Evolutionary conservation across 352 stramenopile genomes (phyloP).

Genomic region (Elongisporangium senticosum): DNA sequence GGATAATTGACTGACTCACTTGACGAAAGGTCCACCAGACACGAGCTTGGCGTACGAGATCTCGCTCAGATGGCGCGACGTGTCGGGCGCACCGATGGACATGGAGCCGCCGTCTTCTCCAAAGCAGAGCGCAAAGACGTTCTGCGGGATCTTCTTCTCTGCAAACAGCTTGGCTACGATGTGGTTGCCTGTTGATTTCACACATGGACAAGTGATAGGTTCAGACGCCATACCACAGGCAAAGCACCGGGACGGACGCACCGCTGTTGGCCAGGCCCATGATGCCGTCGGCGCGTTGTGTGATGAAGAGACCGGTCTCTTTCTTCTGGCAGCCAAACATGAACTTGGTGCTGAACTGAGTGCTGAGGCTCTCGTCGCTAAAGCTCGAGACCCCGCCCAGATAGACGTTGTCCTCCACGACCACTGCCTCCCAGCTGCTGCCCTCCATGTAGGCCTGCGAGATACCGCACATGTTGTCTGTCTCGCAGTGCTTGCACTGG

Average conservation of each 20-base stretch:
- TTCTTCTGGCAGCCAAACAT: constrained; percentile 76
- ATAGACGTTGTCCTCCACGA: constrained; percentile 80
- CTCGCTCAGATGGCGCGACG: constrained; percentile 37
- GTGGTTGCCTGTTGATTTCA: constrained; percentile 35
- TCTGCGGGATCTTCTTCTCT: constrained; percentile 77
- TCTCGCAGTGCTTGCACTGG: constrained; percentile 43
- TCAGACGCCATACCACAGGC: background rate
- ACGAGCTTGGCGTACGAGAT: constrained; percentile 58
- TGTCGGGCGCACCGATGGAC: constrained; percentile 52
- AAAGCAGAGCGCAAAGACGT: constrained; percentile 81
- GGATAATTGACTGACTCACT: constrained; percentile 15
- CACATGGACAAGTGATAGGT: background rate
- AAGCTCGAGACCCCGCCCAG: constrained; percentile 57
- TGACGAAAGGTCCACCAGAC: constrained; percentile 13
- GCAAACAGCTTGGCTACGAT: constrained; percentile 68
- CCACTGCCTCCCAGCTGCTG: constrained; percentile 74
- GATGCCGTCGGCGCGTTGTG: constrained; percentile 77
- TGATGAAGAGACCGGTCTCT: constrained; percentile 78
- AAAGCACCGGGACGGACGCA: constrained; percentile 4
- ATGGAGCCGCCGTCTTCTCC: constrained; percentile 58
- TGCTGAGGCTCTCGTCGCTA: constrained; percentile 36
- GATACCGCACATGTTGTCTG: constrained; percentile 49
- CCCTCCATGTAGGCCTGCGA: constrained; percentile 83
- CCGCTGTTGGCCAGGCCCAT: constrained; percentile 75
- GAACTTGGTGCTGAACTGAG: constrained; percentile 68